These are phyloP conservation scores for Trichoderma polysporum DNA, from an alignment of 2,329 filamentous ascomycete genomes.

Conservation along the genomic window DNA sequence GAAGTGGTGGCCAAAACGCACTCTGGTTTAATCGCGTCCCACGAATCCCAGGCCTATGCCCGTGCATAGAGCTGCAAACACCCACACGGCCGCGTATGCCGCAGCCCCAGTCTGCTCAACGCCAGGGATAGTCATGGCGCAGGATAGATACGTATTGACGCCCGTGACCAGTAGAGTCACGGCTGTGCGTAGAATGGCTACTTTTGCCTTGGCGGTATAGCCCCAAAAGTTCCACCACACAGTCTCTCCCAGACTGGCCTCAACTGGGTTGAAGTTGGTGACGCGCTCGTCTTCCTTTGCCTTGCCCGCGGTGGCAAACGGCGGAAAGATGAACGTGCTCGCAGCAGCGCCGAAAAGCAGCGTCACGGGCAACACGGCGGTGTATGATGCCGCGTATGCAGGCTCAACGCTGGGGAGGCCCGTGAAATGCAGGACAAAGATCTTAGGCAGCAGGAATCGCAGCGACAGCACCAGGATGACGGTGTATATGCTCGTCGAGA, in stretches of 20 bases:
- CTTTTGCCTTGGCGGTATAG: conserved; percentile 60
- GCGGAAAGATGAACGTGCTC: conserved; percentile 74
- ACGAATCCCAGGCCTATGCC: conserved; percentile 57
- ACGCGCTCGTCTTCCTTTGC: conserved; percentile 50
- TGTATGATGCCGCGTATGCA: conserved; percentile 63
- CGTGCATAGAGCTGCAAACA: conserved; percentile 59
- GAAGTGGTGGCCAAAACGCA: background rate
- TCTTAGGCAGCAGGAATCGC: conserved; percentile 66
- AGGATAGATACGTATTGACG: conserved; percentile 62
- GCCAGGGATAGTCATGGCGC: conserved; percentile 65
- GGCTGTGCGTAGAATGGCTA: conserved; percentile 63
- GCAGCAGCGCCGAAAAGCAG: conserved; percentile 66
- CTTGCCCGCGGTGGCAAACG: conserved; percentile 56
- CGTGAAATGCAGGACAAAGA: conserved; percentile 75
- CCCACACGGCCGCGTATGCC: conserved; percentile 75
- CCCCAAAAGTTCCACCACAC: conserved; percentile 72
- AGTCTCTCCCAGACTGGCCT: conserved; percentile 67
- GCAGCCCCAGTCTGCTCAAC: conserved; percentile 68
- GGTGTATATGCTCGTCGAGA: conserved; percentile 72
- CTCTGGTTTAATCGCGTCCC: conserved; percentile 40
- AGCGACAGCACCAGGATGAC: conserved; percentile 70
- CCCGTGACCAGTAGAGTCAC: conserved; percentile 58
- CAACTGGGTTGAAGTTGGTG: conserved; percentile 60
- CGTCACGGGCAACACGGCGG: conserved; percentile 60
- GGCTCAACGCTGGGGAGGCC: conserved; percentile 66